Conservation (phyloP, 2,329 filamentous ascomycete species). For the Aaosphaeria pasadenensis region DNA sequence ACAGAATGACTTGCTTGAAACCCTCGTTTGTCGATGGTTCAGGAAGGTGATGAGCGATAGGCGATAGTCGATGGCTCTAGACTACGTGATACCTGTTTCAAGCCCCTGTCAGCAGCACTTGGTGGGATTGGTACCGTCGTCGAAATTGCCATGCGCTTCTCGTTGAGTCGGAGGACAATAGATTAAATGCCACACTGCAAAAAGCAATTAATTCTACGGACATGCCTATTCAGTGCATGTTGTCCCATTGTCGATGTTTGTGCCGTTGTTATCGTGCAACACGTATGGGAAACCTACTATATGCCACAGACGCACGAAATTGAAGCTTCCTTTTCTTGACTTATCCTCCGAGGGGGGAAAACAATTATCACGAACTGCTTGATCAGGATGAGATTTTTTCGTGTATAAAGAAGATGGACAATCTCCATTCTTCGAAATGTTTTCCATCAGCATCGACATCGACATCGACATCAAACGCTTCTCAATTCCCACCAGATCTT, state of each 20-base stretch:
- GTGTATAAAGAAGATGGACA: neutral
- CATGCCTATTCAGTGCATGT: neutral
- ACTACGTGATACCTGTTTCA: no score
- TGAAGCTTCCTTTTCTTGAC: neutral
- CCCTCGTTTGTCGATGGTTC: no score
- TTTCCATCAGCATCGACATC: neutral
- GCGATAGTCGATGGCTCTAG: no score
- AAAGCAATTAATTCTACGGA: neutral
- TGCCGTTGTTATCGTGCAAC: neutral
- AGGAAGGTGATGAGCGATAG: no score
- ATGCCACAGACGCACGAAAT: neutral
- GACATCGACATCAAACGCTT: neutral
- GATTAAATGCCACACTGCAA: no score
- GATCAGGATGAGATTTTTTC: neutral
- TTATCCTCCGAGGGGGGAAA: neutral
- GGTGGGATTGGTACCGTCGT: no score
- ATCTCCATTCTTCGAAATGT: neutral
- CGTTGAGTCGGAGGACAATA: no score
- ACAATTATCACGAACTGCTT: neutral
- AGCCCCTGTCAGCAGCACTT: no score
- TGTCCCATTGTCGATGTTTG: neutral
- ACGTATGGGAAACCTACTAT: neutral
- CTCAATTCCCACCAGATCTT: neutral
- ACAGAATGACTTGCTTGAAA: no score
- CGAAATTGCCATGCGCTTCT: no score